These are phyloP conservation scores for Chamaenerion angustifolium DNA, from an alignment of 345 rosid genomes.

Conservation along the genomic window DNA sequence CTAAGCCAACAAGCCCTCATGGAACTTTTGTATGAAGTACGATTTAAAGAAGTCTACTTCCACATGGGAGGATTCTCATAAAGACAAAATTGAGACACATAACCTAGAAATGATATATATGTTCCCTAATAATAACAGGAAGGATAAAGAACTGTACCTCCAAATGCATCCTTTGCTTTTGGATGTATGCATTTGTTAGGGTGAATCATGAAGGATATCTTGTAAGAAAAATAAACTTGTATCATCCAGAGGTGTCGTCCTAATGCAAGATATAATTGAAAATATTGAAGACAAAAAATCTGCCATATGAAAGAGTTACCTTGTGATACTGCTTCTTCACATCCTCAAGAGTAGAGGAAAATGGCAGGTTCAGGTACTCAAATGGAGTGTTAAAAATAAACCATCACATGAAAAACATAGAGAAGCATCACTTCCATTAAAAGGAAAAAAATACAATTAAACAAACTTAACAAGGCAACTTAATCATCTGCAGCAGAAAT, in stretches of 20 bases:
- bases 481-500: too few relatives aligned
- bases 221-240: slow-evolving; percentile 10
- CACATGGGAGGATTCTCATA: not conserved
- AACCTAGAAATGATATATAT: not conserved
- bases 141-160: slow-evolving; percentile 22
- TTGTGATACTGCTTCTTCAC: slow-evolving; percentile 91
- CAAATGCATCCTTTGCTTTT: too few relatives aligned
- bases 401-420: too few relatives aligned
- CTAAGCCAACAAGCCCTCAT: not conserved
- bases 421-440: too few relatives aligned
- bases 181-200: slow-evolving; percentile 99
- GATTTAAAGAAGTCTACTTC: too few relatives aligned
- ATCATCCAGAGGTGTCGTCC: slow-evolving; percentile 5
- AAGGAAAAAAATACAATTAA: too few relatives aligned
- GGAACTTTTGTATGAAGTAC: not conserved
- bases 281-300: not conserved
- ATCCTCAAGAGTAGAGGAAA: slow-evolving; percentile 48
- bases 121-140: not conserved
- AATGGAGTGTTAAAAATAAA: slow-evolving; percentile 25
- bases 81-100: not conserved
- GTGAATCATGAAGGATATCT: slow-evolving; percentile 87
- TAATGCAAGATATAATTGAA: not conserved
- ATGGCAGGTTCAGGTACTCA: slow-evolving; percentile 74
- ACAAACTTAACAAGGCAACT: too few relatives aligned
- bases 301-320: slow-evolving; percentile 24